Base-by-base conservation (phyloP, 352 stramenopile species). In the Phytophthora brassicae region DNA sequence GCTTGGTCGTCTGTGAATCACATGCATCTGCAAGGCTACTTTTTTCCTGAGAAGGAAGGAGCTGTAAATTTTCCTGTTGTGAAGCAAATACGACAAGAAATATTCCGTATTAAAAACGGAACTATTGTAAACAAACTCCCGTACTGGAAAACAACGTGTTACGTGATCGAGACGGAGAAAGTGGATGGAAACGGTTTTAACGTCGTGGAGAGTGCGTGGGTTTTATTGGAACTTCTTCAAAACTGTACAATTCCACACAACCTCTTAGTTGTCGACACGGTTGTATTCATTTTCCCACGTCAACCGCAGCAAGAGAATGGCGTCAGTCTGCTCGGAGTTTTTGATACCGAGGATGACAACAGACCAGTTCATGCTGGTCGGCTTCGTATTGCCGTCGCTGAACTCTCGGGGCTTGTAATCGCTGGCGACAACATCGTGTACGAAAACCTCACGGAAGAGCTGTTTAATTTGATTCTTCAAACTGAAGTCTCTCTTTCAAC, bases 1-100 rank as follows among this genome's bases (percentile, higher is more conserved):
- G 84, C 84, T 14, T 92, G 84, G 84, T 88, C 84, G 8, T 90
- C 81, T 4, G 84, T 92, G 9, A 88, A 90, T 45, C 81, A 92
- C 50, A 84, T 86, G 43, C 84, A 92, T 29, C 75, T 90, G 3
- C 84, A 92, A 62, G 75, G 73, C 0, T 88, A 81, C 29, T 88
- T 86, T 56, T 75, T 84, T 31, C 29, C 66, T 43, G 46, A 73
- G 11, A 22, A 68, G 36, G 28, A 55, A 43, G 35, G 13, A 9
- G 14, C 4, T 36, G 47, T 6, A 3, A 75, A 60, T 44, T 81
- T 92, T 46, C 77, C 79, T 4, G 41, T 92, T 31, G 47, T 58
- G 1, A 22, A 9, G 8, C 79, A 90, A 39, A 20, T n/a, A 4
- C 55, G 77, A 54, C 19, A 74, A 53, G 35, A 72, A 36, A 11